Evolutionary conservation across 2,329 filamentous ascomycete species (phyloP).

Genomic region (Dissoconium aciculare): DNA sequence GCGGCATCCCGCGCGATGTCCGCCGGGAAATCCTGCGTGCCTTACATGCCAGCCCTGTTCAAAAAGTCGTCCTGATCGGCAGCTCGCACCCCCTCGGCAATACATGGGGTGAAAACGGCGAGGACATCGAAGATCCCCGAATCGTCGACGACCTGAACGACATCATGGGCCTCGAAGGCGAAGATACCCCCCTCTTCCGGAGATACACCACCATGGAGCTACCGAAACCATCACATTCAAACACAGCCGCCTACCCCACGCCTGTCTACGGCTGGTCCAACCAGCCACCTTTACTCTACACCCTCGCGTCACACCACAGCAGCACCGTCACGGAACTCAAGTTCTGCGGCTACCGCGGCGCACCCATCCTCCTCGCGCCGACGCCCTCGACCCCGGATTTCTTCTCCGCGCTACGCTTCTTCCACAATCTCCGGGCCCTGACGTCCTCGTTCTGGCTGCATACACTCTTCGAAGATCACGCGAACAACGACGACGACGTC

Average conservation of each 20-base stretch:
- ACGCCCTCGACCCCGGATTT: slow-evolving; percentile 25
- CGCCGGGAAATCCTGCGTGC: slow-evolving; percentile 32
- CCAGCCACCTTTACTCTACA: slow-evolving; percentile 28
- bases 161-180: slow-evolving; percentile 16
- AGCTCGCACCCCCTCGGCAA: slow-evolving; percentile 31
- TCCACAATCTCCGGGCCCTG: slow-evolving; percentile 28
- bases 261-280: slow-evolving; percentile 29
- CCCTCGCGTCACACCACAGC: slow-evolving; percentile 28
- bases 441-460: slow-evolving; percentile 30
- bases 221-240: slow-evolving; percentile 6
- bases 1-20: slow-evolving; percentile 33
- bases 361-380: slow-evolving; percentile 26
- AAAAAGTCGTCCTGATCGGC: slow-evolving; percentile 34
- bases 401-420: slow-evolving; percentile 27
- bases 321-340: slow-evolving; percentile 31
- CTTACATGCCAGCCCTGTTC: slow-evolving; percentile 27
- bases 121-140: slow-evolving; percentile 16
- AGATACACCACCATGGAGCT: slow-evolving; percentile 13
- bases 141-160: slow-evolving; percentile 10
- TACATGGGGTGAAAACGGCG: slow-evolving; percentile 28
- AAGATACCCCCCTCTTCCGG: slow-evolving; percentile 19
- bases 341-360: slow-evolving; percentile 34
- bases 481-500: slow-evolving; percentile 28
- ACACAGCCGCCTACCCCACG: slow-evolving; percentile 19
- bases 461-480: slow-evolving; percentile 25